Percentiles rank a stretch among this genome's conserved stretches.
Evolutionary conservation across 148 eudicot species (phyloP).

Genomic region (Spergularia marina): DNA sequence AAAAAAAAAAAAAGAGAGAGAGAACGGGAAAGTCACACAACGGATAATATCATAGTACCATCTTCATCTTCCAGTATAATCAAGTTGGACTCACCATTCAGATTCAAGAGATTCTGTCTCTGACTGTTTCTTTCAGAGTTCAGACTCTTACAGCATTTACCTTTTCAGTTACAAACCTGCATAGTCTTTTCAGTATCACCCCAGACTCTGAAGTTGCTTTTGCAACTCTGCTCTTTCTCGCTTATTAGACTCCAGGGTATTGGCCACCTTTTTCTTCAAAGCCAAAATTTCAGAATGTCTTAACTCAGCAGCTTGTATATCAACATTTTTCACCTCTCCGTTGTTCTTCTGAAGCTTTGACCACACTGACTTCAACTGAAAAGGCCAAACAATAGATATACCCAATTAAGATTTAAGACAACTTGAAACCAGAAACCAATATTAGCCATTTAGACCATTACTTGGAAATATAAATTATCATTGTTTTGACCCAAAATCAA

Average conservation of each 20-base stretch:
- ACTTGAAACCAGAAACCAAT: too few species aligned
- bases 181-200: constrained; percentile 10
- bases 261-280: constrained; percentile 32
- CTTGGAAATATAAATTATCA: not conserved
- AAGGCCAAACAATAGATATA: not conserved
- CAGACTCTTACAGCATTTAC: too few species aligned
- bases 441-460: too few species aligned
- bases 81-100: too few species aligned
- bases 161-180: too few species aligned
- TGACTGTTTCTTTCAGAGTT: too few species aligned
- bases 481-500: not conserved
- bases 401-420: too few species aligned
- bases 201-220: constrained; percentile 43
- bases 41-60: too few species aligned
- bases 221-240: constrained; percentile 32
- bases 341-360: constrained; percentile 28
- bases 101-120: too few species aligned
- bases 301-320: constrained; percentile 44
- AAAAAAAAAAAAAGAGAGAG: too few species aligned
- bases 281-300: constrained; percentile 39
- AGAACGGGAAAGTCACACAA: too few species aligned
- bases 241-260: constrained; percentile 42
- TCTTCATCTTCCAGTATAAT: too few species aligned
- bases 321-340: constrained; percentile 17
- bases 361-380: constrained; percentile 37